These are phyloP conservation scores for Cyberlindnera japonica DNA, from an alignment of 805 yeast genomes.

Conservation along the genomic window DNA sequence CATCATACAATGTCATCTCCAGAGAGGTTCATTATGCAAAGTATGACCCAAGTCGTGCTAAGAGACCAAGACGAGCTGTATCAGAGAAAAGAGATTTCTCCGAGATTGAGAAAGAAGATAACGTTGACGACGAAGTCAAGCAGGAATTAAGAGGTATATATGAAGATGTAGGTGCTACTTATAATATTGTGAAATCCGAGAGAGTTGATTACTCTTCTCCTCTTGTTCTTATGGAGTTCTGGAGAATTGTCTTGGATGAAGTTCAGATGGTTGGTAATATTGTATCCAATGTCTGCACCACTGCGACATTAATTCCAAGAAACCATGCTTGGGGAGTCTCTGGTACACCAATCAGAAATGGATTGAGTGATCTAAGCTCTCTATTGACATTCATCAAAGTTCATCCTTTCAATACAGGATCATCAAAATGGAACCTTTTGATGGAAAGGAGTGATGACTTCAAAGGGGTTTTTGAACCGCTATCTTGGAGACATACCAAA, in stretches of 20 bases:
- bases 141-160: constrained; percentile 14
- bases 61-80: constrained; percentile 21
- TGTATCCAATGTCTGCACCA: constrained; percentile 71
- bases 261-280: constrained; percentile 87
- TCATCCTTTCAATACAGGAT: constrained; percentile 52
- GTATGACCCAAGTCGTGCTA: constrained; percentile 49
- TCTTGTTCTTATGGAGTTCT: constrained; percentile 73
- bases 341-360: constrained; percentile 82
- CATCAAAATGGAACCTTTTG: constrained; percentile 16
- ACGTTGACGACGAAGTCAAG: constrained; percentile 3
- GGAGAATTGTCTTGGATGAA: constrained; percentile 89
- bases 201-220: constrained; percentile 69
- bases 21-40: constrained; percentile 76
- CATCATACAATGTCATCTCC: constrained; percentile 70
- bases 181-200: constrained; percentile 4
- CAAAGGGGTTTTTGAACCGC: constrained; percentile 44
- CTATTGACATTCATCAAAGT: constrained; percentile 63
- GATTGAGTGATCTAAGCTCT: constrained; percentile 65
- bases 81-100: not conserved
- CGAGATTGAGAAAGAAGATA: not conserved
- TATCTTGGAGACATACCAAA: constrained; percentile 80
- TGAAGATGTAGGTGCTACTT: constrained; percentile 10
- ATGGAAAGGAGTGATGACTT: constrained; percentile 34
- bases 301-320: constrained; percentile 76
- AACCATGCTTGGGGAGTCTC: constrained; percentile 96